phyloP scores from a whole-genome alignment of 768 basidiomycete genomes.

The Daedalea quercina region DNA sequence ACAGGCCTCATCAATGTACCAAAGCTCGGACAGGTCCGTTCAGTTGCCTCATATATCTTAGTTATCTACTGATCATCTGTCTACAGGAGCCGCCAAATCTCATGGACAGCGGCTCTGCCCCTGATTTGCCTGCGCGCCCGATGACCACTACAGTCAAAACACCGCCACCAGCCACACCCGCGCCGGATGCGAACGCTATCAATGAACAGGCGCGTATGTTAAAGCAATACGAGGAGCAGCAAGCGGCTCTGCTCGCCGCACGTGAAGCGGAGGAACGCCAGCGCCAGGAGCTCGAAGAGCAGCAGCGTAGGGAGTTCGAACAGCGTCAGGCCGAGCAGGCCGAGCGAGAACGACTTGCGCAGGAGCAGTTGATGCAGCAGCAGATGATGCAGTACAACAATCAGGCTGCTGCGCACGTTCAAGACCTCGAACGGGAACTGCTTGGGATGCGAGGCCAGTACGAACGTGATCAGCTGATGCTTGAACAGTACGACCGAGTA shows the following conservation, averaged over 20 bases:
- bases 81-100: constrained; percentile 95
- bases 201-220: constrained; percentile 91
- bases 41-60: neutral
- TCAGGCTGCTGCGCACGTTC: constrained; percentile 66
- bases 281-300: constrained; percentile 70
- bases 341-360: constrained; percentile 81
- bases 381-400: constrained; percentile 79
- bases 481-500: constrained; percentile 96
- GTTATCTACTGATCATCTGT: neutral
- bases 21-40: constrained; percentile 81
- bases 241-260: constrained; percentile 75
- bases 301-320: constrained; percentile 85
- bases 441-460: constrained; percentile 94
- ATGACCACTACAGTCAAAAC: constrained; percentile 43
- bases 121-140: constrained; percentile 82
- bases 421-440: constrained; percentile 85
- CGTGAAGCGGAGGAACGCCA: constrained; percentile 78
- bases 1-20: constrained; percentile 98
- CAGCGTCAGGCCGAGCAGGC: constrained; percentile 82
- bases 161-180: constrained; percentile 67
- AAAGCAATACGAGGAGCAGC: constrained; percentile 94
- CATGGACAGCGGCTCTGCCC: constrained; percentile 71
- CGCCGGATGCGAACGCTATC: constrained; percentile 63
- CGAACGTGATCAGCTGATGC: constrained; percentile 93
- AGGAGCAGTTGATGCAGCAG: constrained; percentile 81